Evolutionary conservation across 352 stramenopile species (phyloP).

Genomic region (Pythium sp.): DNA sequence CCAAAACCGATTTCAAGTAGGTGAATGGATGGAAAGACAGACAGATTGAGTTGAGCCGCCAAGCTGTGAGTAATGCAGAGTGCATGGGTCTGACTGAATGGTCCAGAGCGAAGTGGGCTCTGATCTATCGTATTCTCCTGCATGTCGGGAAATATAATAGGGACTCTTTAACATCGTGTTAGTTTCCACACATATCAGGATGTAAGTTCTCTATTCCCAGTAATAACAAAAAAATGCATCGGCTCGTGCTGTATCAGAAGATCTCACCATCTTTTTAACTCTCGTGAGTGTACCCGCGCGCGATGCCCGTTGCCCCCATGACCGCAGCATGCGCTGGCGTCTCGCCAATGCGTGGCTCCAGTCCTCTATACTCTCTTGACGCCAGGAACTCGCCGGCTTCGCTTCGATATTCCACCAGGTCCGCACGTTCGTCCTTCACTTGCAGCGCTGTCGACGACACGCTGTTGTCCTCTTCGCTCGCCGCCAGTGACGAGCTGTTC

Average conservation of each 20-base stretch:
- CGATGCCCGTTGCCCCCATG: slow-evolving; percentile 69
- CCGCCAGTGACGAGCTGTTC: not conserved
- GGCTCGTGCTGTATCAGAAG: not conserved
- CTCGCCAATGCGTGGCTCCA: slow-evolving; percentile 82
- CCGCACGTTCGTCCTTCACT: slow-evolving; percentile 45
- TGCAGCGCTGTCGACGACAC: slow-evolving; percentile 39
- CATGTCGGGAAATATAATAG: not conserved
- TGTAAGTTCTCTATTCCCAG: not conserved
- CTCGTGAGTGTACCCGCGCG: slow-evolving; percentile 73
- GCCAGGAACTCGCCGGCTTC: slow-evolving; percentile 75
- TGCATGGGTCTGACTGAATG: too few relatives aligned
- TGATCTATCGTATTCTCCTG: too few relatives aligned
- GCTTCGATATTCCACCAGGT: slow-evolving; percentile 64
- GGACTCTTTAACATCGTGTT: not conserved
- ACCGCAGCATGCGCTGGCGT: slow-evolving; percentile 77
- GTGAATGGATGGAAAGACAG: not conserved
- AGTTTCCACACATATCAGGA: not conserved
- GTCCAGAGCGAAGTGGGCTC: too few relatives aligned
- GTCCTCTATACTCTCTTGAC: slow-evolving; percentile 66
- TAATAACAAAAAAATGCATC: not conserved
- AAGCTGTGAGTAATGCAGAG: not conserved
- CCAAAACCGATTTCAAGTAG: too few relatives aligned
- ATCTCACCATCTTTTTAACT: not conserved
- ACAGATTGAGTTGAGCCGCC: not conserved
- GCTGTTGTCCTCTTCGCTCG: slow-evolving; percentile 22